Base-by-base conservation (phyloP, 1,284 basidiomycete genomes). In the Cutaneotrichosporon cyanovorans region DNA sequence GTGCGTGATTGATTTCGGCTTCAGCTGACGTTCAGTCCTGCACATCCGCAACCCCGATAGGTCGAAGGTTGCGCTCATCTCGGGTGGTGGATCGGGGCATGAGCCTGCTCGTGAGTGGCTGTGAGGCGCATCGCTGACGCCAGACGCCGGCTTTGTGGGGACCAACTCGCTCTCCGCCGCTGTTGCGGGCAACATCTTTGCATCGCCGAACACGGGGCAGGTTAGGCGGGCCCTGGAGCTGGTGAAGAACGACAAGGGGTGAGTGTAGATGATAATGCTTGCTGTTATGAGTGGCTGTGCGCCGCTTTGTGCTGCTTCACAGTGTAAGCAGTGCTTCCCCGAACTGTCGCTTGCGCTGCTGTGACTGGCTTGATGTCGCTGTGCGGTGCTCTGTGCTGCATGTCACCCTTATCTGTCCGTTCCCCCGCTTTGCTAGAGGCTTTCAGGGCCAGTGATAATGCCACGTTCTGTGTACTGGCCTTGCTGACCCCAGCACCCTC, bases 1-100 rank as follows among this genome's bases (percentile, higher is more conserved):
- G 56, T 56, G 48, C 51, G 45, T 48, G 20, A 7, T 12, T 12
- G 12, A 14, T 18, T 7, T 7, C 23, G 3, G 19, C 12, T 23
- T 18, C 4, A 10, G 49, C 49, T 52, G 15, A 52, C 25, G 20
- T 5, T 32, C 35, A 56, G 45, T 56, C 46, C 75, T 88, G 25
- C 80, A 82, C 61, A 69, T 80, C 35, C 71, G 78, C 14, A 60
- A 75, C 14, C 77, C 69, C 20, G 78, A 83, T 63, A 75, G 72
- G 42, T 77, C 78, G 30, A 81, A 82, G 61, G 90, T 93, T 37
- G 80, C 85, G 2, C 72, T 93, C 19, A 78, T 95, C 60, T 90
- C 85, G 55, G 90, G 90, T 20, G 90, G 91, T 20, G 90, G 90
- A 32, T 83, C 84, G 28, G 91, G 91, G 2, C 90, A 93, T 66